Conservation (phyloP, 2,329 filamentous ascomycete genomes). For the Trematosphaeria pertusa region DNA sequence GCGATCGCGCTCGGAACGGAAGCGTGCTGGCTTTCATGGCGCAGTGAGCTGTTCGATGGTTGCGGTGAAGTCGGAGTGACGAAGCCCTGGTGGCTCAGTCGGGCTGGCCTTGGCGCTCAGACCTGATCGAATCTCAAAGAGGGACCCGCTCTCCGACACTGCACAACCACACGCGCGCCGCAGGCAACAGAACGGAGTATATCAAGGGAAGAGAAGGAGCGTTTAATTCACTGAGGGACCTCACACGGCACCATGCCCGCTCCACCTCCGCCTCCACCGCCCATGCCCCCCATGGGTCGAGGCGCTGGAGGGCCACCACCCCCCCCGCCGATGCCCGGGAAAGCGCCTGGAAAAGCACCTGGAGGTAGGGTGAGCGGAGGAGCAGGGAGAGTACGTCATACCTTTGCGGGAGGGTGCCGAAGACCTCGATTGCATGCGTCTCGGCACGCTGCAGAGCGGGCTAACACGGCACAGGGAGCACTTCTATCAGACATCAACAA, state of each 20-base stretch:
- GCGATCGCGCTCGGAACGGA: slow-evolving; percentile 36
- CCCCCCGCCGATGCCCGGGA: slow-evolving; percentile 46
- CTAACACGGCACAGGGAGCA: slow-evolving; percentile 69
- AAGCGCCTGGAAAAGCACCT: slow-evolving; percentile 42
- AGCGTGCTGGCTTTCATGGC: slow-evolving; percentile 38
- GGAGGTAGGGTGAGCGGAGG: slow-evolving; percentile 38
- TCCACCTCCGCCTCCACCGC: slow-evolving; percentile 46
- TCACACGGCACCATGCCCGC: slow-evolving; percentile 39
- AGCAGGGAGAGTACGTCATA: slow-evolving; percentile 44
- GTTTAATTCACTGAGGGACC: neutral
- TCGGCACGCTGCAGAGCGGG: slow-evolving; percentile 12
- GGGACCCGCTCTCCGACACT: slow-evolving; percentile 4
- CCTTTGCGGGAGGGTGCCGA: neutral
- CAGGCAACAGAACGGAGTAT: slow-evolving; percentile 10
- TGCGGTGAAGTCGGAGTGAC: slow-evolving; percentile 26
- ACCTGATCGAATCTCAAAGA: slow-evolving; percentile 18
- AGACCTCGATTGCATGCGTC: neutral
- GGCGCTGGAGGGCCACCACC: slow-evolving; percentile 46
- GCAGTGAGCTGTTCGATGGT: slow-evolving; percentile 8
- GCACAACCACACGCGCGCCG: slow-evolving; percentile 7
- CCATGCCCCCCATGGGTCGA: slow-evolving; percentile 48
- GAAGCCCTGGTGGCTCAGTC: slow-evolving; percentile 25
- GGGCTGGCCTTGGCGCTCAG: slow-evolving; percentile 6
- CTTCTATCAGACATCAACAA: slow-evolving; percentile 88
- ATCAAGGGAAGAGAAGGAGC: neutral